Percentiles rank a stretch among this genome's conserved stretches.
Conservation (phyloP, 1,139 yeast species). For the Arxiozyma telluris region DNA sequence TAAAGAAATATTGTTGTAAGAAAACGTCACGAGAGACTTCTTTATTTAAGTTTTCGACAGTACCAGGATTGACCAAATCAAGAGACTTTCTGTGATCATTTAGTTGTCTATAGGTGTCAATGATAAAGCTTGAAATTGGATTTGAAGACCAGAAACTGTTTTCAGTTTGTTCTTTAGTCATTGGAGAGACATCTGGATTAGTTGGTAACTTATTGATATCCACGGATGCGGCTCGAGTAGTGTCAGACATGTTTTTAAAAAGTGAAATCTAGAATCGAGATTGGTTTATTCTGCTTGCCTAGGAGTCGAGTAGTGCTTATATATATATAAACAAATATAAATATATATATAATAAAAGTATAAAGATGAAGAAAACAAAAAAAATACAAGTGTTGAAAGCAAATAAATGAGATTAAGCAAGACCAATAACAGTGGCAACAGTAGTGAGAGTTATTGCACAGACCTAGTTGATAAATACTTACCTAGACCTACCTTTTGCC, state of each 20-base stretch:
- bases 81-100: slow-evolving; percentile 72
- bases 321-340: too few species aligned
- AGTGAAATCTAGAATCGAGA: neutral
- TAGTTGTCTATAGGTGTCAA: slow-evolving; percentile 66
- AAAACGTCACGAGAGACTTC: slow-evolving; percentile 93
- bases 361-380: too few species aligned
- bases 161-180: slow-evolving; percentile 38
- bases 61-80: slow-evolving; percentile 85
- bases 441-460: too few species aligned
- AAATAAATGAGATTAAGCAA: too few species aligned
- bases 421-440: too few species aligned
- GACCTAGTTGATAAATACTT: too few species aligned
- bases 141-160: slow-evolving; percentile 71
- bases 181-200: slow-evolving; percentile 46
- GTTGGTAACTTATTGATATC: slow-evolving; percentile 53
- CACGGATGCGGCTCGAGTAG: slow-evolving; percentile 22
- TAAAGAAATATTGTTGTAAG: slow-evolving; percentile 80
- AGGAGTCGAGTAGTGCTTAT: too few species aligned
- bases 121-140: slow-evolving; percentile 74
- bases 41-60: slow-evolving; percentile 85
- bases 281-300: too few species aligned
- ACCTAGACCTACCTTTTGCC: too few species aligned
- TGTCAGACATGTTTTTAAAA: neutral
- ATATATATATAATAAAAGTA: too few species aligned
- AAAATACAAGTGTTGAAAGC: too few species aligned